Percentiles rank a stretch among this genome's conserved stretches.
These are phyloP conservation scores for Candida glaebosa DNA, from an alignment of 805 yeast genomes.

Conservation along the genomic window DNA sequence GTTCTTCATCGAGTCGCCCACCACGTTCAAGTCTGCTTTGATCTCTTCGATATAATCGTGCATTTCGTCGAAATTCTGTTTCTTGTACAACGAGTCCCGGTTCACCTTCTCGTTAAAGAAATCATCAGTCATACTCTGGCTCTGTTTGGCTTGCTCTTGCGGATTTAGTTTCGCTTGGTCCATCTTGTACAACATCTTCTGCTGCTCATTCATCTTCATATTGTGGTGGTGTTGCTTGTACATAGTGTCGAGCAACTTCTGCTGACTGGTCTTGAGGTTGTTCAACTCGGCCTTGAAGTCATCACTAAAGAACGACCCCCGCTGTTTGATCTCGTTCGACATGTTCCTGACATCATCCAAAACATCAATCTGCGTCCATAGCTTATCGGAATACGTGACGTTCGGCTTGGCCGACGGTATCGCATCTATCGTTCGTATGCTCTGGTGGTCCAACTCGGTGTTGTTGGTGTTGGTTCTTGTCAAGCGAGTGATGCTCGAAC, in stretches of 20 bases:
- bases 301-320: slow-evolving; percentile 49
- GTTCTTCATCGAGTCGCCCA: slow-evolving; percentile 47
- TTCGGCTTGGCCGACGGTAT: slow-evolving; percentile 54
- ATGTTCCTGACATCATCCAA: slow-evolving; percentile 72
- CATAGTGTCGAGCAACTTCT: slow-evolving; percentile 31
- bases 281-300: slow-evolving; percentile 49
- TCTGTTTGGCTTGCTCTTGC: slow-evolving; percentile 26
- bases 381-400: slow-evolving; percentile 65
- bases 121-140: slow-evolving; percentile 20
- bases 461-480: slow-evolving; percentile 17
- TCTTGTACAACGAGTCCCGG: slow-evolving; percentile 35
- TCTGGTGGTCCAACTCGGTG: slow-evolving; percentile 15
- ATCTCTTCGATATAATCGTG: slow-evolving; percentile 49
- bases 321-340: slow-evolving; percentile 43
- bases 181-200: slow-evolving; percentile 18
- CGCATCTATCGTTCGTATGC: slow-evolving; percentile 38
- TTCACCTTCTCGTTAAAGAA: slow-evolving; percentile 20
- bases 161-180: slow-evolving; percentile 1
- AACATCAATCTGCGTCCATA: slow-evolving; percentile 87
- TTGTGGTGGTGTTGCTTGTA: slow-evolving; percentile 24
- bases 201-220: slow-evolving; percentile 15
- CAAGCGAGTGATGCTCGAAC: slow-evolving; percentile 12
- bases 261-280: slow-evolving; percentile 57
- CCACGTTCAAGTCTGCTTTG: slow-evolving; percentile 44
- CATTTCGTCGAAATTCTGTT: slow-evolving; percentile 51